Evolutionary conservation across 2,329 filamentous ascomycete species (phyloP).

Genomic region (Albifimbria verrucaria): DNA sequence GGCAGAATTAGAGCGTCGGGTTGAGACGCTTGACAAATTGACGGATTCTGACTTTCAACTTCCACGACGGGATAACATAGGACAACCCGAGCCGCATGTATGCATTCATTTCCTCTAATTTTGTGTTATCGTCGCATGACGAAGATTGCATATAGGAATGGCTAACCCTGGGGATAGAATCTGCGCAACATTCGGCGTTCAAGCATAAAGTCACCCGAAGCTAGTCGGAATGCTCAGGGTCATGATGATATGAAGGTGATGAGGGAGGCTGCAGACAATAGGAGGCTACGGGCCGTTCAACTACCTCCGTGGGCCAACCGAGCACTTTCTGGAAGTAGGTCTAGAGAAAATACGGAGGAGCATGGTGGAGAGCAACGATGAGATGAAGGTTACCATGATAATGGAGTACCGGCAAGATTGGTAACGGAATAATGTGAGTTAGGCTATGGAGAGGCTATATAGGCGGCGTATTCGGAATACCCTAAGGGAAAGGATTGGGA

Average conservation of each 20-base stretch:
- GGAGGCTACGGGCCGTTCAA: constrained; percentile 17
- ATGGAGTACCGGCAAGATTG: too few species aligned
- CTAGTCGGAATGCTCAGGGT: constrained; percentile 10
- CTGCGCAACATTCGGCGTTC: constrained; percentile 25
- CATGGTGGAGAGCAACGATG: background rate
- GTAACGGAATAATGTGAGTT: too few species aligned
- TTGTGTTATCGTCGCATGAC: too few species aligned
- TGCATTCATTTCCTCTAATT: too few species aligned
- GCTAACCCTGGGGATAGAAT: constrained; percentile 23
- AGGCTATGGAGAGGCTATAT: too few species aligned
- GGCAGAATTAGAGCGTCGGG: constrained; percentile 20
- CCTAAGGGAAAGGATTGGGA: too few species aligned
- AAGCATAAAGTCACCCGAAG: constrained; percentile 8
- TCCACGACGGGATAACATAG: too few species aligned
- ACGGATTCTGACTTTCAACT: constrained; percentile 22
- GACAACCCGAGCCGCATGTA: constrained; percentile 29
- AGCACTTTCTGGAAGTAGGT: constrained; percentile 14
- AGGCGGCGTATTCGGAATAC: too few species aligned
- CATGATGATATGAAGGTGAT: constrained; percentile 29
- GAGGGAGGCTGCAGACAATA: constrained; percentile 27
- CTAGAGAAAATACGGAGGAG: background rate
- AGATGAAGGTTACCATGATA: background rate
- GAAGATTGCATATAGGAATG: background rate
- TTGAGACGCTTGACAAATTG: constrained; percentile 21
- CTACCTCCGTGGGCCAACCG: constrained; percentile 30